Evolutionary conservation across 495 filamentous ascomycete genomes (phyloP).

Genomic region (Xylaria cubensis): DNA sequence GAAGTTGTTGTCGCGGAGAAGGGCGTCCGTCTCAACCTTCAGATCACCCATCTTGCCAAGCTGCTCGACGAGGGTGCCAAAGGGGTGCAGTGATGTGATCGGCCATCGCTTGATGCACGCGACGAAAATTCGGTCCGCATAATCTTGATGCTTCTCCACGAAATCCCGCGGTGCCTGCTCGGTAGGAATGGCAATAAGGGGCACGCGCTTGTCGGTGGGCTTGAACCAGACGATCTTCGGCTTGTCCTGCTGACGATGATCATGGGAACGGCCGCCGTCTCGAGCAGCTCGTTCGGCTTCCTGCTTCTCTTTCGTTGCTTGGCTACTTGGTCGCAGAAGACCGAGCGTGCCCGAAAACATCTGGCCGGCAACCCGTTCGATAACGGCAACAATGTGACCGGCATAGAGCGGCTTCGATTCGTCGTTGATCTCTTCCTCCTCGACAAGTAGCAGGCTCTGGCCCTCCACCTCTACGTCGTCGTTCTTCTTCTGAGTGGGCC

Average conservation of each 20-base stretch:
- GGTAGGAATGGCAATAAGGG: conserved; percentile 95
- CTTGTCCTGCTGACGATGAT: conserved; percentile 85
- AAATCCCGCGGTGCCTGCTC: conserved; percentile 98
- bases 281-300: conserved; percentile 93
- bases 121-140: conserved; percentile 96
- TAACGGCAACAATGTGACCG: conserved; percentile 94
- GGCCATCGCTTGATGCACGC: conserved; percentile 99
- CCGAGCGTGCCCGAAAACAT: conserved; percentile 99
- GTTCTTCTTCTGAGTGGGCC: conserved; percentile 99
- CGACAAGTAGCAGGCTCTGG: conserved; percentile 93
- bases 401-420: conserved; percentile 97
- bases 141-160: conserved; percentile 97
- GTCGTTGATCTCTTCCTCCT: conserved; percentile 98
- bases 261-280: conserved; percentile 84
- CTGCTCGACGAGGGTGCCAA: conserved; percentile 96
- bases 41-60: conserved; percentile 97
- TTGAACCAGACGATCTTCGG: conserved; percentile 99
- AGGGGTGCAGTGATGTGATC: conserved; percentile 98
- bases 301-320: conserved; percentile 99
- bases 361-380: conserved; percentile 94
- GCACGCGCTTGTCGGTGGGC: conserved; percentile 97
- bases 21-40: conserved; percentile 95
- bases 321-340: conserved; percentile 92
- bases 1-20: conserved; percentile 98
- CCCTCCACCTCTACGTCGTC: conserved; percentile 99